Conservation (phyloP, 352 stramenopile species). For the Phytophthora fragariaefolia region DNA sequence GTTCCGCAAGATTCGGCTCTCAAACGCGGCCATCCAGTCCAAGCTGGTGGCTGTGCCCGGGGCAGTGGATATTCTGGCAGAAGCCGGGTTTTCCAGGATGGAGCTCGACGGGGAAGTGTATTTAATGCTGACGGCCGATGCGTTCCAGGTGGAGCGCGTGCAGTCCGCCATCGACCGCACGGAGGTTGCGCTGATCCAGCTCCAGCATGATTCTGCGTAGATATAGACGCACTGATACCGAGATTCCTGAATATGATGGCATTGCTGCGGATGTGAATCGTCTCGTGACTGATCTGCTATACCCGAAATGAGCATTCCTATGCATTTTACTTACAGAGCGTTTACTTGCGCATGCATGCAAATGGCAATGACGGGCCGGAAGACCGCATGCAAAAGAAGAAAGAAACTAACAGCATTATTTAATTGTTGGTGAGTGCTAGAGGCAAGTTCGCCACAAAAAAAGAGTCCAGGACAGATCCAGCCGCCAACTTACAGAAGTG, state of each 20-base stretch:
- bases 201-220: slow-evolving; percentile 57
- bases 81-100: slow-evolving; percentile 58
- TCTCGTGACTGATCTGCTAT: neutral
- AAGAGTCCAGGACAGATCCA: no score
- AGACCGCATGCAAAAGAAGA: no score
- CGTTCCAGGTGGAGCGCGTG: slow-evolving; percentile 51
- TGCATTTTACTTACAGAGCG: neutral
- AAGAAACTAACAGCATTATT: no score
- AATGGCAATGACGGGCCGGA: no score
- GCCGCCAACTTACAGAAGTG: slow-evolving; percentile 22
- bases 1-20: slow-evolving; percentile 70
- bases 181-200: slow-evolving; percentile 73
- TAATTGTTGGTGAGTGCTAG: no score
- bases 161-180: slow-evolving; percentile 63
- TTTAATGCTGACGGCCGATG: slow-evolving; percentile 56
- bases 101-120: slow-evolving; percentile 57
- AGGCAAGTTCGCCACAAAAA: no score
- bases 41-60: slow-evolving; percentile 70
- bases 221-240: slow-evolving; percentile 17
- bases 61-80: slow-evolving; percentile 60
- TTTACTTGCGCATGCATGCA: no score
- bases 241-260: slow-evolving; percentile 27
- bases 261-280: slow-evolving; percentile 18
- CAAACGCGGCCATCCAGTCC: slow-evolving; percentile 63
- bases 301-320: neutral